Evolutionary conservation across 23 red algal species (phyloP), one percentile per base, ranked within the genome.

Genomic region (Gracilariopsis chorda): DNA sequence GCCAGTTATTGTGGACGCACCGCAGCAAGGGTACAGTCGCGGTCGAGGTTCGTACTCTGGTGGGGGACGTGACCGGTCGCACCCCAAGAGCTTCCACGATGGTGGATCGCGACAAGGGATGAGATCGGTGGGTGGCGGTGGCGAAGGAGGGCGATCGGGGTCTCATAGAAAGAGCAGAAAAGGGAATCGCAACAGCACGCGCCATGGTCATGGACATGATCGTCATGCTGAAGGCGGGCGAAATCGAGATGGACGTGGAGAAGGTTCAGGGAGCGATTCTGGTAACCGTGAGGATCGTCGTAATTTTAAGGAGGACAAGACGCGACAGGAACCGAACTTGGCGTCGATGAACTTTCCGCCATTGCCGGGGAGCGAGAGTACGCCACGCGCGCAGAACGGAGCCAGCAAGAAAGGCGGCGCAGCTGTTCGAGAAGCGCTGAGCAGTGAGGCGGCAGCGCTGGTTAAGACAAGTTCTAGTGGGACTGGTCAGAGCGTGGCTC

Each of bases 341-440:
- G 63, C 48, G 4, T 75, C 84, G 12, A 88, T 88, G 84, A 51
- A 88, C 48, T 88, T 88, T 57, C 84, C 84, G 12, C 84, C 84
- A 9, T 35, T 88, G 9, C 84, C 84, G 2, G 80, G 61, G 23
- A 25, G 53, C n/a, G 59, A 58, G 24, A 30, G 43, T 11, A 19
- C 41, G 58, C 37, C 45, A 14, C 2, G 41, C n/a, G 51, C 39
- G 3, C 39, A 37, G 11, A n/a, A 19, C 17, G n/a, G 51, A 20
- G 32, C 51, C 25, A 57, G 59, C 27, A 56, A 81, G 56, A 60
- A 81, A 40, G 36, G 36, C 67, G 11, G 44, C 23, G 10, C 8
- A 12, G 11, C 35, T n/a, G 80, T 48, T 46, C 35, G 49, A 11
- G 46, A 81, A 29, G 10, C 73, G 17, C 48, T 6, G 17, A 2